A percentile compares a stretch with the other conserved stretches of the same genome.
Conservation (phyloP, 1,284 basidiomycete species). For the Moesziomyces aphidis region DNA sequence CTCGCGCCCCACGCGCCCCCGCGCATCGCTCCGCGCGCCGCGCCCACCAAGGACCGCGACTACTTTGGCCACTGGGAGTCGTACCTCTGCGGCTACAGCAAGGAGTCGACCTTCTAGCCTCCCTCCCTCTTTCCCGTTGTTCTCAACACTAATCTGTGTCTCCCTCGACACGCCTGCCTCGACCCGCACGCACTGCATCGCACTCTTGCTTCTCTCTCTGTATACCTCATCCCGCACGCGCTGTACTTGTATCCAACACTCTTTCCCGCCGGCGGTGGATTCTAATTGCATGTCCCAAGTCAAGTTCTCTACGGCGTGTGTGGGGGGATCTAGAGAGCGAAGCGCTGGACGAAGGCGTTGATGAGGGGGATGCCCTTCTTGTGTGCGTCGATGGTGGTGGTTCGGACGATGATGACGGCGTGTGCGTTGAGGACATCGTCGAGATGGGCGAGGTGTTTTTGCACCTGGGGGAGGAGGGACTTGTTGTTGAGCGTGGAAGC, state of each 20-base stretch:
- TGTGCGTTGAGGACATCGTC: conserved; percentile 50
- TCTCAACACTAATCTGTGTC: background rate
- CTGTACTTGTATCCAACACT: no score
- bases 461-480: conserved; percentile 24
- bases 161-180: background rate
- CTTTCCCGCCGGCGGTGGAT: no score
- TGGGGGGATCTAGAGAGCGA: conserved; percentile 8
- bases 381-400: conserved; percentile 26
- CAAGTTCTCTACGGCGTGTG: background rate
- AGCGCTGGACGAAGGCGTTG: conserved; percentile 18
- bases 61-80: conserved; percentile 41
- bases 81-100: conserved; percentile 33
- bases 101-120: conserved; percentile 30
- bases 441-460: conserved; percentile 51
- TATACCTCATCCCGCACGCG: background rate
- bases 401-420: conserved; percentile 55
- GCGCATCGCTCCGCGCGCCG: conserved; percentile 15
- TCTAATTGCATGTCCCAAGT: background rate
- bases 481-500: conserved; percentile 33
- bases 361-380: conserved; percentile 32
- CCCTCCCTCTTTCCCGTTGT: background rate
- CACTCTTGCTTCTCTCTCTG: conserved; percentile 1
- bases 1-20: conserved; percentile 8
- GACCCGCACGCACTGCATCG: conserved; percentile 1
- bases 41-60: conserved; percentile 1